A percentile compares a stretch with the other conserved stretches of the same genome.
Conservation (phyloP, 257 asterid genomes). For the Coffea canephora region DNA sequence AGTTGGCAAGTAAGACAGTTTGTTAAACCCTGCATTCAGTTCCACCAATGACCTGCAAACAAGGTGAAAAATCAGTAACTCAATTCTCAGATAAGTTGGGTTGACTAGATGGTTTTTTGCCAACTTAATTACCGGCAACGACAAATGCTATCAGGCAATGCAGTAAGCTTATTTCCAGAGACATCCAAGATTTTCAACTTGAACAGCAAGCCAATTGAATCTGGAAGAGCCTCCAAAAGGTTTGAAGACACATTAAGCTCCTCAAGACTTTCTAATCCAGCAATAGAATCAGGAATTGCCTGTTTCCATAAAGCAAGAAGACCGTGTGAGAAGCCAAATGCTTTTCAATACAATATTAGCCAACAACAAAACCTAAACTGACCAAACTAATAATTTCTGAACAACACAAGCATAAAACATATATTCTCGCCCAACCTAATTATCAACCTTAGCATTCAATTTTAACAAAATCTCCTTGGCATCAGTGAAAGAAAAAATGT, state of each 20-base stretch:
- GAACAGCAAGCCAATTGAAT: conserved; percentile 66
- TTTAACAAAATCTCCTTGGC: not conserved
- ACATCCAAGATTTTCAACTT: conserved; percentile 62
- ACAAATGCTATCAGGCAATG: conserved; percentile 84
- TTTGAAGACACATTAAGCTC: conserved; percentile 76
- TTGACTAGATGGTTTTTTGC: not conserved
- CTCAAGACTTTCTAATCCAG: conserved; percentile 69
- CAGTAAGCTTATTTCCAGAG: conserved; percentile 70
- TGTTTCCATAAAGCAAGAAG: conserved; percentile 12
- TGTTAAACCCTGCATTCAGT: conserved; percentile 73
- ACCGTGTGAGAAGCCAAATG: not conserved
- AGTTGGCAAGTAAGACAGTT: conserved; percentile 80
- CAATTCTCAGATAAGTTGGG: not conserved
- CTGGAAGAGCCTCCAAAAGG: conserved; percentile 63
- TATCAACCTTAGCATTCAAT: not conserved
- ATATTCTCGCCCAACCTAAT: not conserved
- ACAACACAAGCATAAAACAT: not conserved
- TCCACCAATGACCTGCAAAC: conserved; percentile 61
- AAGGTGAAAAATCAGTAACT: conserved; percentile 12
- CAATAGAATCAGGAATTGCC: conserved; percentile 76
- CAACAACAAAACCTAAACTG: not conserved
- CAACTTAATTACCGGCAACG: conserved; percentile 62
- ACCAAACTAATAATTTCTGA: not conserved
- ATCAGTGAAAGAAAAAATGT: not conserved
- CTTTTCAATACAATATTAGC: not conserved